phyloP scores from a whole-genome alignment of 1,284 basidiomycete genomes.

The Malassezia arunalokei region DNA sequence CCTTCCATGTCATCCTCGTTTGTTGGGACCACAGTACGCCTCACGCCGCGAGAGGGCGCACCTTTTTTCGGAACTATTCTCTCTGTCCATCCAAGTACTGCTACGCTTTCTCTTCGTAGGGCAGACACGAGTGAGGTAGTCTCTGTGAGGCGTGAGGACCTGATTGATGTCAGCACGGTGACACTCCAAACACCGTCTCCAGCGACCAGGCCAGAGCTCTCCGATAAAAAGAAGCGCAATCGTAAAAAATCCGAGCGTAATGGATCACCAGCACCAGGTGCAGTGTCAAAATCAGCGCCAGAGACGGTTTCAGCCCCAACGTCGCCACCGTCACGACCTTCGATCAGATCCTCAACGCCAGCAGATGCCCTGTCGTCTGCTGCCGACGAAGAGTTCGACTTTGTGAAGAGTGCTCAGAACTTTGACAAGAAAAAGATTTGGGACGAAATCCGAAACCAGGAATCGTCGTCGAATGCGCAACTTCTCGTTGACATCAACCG shows the following conservation, averaged over 20 bases:
- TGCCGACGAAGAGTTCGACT: slow-evolving; percentile 11
- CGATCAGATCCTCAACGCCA: neutral
- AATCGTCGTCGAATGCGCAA: neutral
- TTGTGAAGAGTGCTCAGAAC: slow-evolving; percentile 12
- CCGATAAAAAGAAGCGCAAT: neutral
- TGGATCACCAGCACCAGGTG: neutral
- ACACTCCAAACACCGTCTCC: neutral
- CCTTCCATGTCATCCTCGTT: slow-evolving; percentile 8
- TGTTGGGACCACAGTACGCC: slow-evolving; percentile 7
- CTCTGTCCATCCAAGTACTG: slow-evolving; percentile 1
- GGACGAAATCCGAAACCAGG: slow-evolving; percentile 17
- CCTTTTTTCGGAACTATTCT: slow-evolving; percentile 4
- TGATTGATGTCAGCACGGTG: slow-evolving; percentile 12
- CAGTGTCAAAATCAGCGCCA: neutral
- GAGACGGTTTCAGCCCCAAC: neutral
- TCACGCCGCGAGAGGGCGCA: slow-evolving; percentile 7
- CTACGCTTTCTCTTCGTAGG: slow-evolving; percentile 2
- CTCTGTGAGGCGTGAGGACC: slow-evolving; percentile 11
- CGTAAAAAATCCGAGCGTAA: neutral
- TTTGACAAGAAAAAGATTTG: slow-evolving; percentile 18
- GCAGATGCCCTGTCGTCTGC: neutral
- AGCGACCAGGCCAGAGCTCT: neutral
- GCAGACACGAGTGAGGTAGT: neutral
- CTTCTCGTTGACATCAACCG: slow-evolving; percentile 15
- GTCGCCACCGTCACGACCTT: neutral